Base-by-base conservation (phyloP, 495 filamentous ascomycete genomes). In the Penicillium lagena region DNA sequence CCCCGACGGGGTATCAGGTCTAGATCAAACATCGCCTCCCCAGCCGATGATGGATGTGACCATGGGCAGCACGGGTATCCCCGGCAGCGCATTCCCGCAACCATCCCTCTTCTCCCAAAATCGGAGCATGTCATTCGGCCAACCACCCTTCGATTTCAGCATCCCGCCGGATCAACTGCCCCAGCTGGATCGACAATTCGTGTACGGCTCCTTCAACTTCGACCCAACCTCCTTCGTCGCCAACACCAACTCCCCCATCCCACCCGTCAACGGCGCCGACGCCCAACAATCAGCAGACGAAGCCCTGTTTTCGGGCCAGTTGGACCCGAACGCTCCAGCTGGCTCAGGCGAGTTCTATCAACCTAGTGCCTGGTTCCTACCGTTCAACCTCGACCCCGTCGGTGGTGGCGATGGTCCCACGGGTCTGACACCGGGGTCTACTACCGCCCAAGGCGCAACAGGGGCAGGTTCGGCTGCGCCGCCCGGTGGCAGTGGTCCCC, bases 341-440 rank as follows among this genome's bases (percentile, higher is more conserved):
- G 68, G 67, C 9, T 58, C 60, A 1, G 67, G 63, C 36, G 69
- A 72, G 37, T 70, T 58, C 52, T 67, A 69, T 50, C 71, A 76
- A 35, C 67, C 84, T 1, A 89, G 82, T 42, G 89, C 90, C 15
- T 96, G 90, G 90, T 95, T 95, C 64, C 81, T 95, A 70, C 90
- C 90, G 2, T 96, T 95, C 68, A 96, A 96, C 55, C 79, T 91
- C 66, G 85, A 89, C 49, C 87, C 86, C 5, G 43, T 69, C 29
- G 58, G 60, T 32, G 51, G 4, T 22, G 22, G 22, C 4, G 22
- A 22, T 22, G 22, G 22, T 22, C 22, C 22, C 22, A 22, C 22
- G 22, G 22, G 22, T 22, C 22, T 22, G 22, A 22, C 22, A 22
- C 22, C 22, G 2, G 22, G 22, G 2, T 22, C 22, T 22, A 22